Conservation (phyloP, 208 protist genomes). For the Leptomonas seymouri region DNA sequence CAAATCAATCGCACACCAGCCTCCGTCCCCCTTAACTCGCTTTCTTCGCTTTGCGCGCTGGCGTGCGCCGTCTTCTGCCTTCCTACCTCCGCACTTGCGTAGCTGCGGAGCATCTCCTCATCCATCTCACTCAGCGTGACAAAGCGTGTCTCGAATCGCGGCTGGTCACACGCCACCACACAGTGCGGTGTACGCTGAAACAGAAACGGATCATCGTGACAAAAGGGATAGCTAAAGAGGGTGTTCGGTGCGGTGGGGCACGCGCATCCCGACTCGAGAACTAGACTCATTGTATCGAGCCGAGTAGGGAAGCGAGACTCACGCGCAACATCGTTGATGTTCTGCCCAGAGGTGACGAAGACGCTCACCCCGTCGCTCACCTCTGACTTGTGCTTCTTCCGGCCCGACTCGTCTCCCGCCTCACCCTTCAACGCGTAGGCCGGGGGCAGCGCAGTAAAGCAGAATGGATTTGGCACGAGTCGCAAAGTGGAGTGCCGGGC, state of each 20-base stretch:
- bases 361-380: conserved; percentile 34
- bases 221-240: conserved; percentile 93
- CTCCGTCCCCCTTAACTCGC: not conserved
- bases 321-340: conserved; percentile 81
- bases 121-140: conserved; percentile 43
- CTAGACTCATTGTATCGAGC: conserved; percentile 74
- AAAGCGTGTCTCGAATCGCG: conserved; percentile 73
- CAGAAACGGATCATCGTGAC: conserved; percentile 84
- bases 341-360: conserved; percentile 89
- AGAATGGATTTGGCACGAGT: conserved; percentile 88
- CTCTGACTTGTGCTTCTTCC: conserved; percentile 19
- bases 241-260: conserved; percentile 93
- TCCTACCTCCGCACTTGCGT: conserved; percentile 1
- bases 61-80: not conserved
- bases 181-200: conserved; percentile 78
- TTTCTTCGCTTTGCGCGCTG: conserved; percentile 22
- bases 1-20: conserved; percentile 72
- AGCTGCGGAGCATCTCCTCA: conserved; percentile 25
- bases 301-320: conserved; percentile 62
- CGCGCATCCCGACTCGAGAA: conserved; percentile 74
- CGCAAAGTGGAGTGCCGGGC: conserved; percentile 66
- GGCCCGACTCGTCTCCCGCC: conserved; percentile 3
- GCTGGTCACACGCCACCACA: conserved; percentile 89
- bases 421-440: conserved; percentile 1
- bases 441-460: conserved; percentile 51